Percentiles rank a stretch among this genome's conserved stretches.
These are phyloP conservation scores for Claviceps lovelessii DNA, from an alignment of 2,329 filamentous ascomycete species.

Conservation along the genomic window DNA sequence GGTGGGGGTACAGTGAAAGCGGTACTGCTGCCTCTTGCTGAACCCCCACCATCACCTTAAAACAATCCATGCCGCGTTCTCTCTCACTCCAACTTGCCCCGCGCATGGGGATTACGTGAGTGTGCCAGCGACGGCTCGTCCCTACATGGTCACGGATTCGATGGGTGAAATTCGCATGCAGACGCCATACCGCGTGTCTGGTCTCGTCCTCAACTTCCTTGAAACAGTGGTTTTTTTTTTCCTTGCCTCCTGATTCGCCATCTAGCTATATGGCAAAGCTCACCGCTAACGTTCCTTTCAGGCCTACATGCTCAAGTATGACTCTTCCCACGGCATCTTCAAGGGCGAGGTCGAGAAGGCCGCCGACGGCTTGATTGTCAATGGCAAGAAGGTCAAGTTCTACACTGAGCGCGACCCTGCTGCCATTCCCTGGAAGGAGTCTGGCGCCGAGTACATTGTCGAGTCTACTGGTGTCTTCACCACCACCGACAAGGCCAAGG, in stretches of 20 bases:
- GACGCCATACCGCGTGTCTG: background rate
- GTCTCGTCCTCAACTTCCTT: background rate
- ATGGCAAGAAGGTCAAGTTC: constrained; percentile 92
- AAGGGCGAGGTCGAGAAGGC: constrained; percentile 74
- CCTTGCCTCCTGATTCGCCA: background rate
- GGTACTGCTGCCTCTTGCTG: background rate
- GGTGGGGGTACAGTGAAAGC: background rate
- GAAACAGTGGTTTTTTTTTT: background rate
- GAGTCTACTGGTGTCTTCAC: constrained; percentile 99
- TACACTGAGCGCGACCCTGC: constrained; percentile 84
- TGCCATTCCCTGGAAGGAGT: constrained; percentile 77
- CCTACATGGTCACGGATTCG: background rate
- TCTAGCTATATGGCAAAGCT: background rate
- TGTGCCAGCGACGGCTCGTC: background rate
- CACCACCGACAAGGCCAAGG: constrained; percentile 88
- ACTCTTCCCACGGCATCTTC: constrained; percentile 93
- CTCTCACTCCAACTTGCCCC: background rate
- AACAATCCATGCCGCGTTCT: background rate
- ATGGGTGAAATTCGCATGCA: background rate
- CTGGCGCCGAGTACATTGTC: constrained; percentile 83
- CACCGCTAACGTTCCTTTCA: constrained; percentile 21
- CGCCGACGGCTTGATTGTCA: constrained; percentile 62
- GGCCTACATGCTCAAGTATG: constrained; percentile 99
- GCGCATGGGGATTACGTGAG: background rate
- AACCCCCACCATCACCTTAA: background rate